These are phyloP conservation scores for Phytophthora idaei DNA, from an alignment of 352 stramenopile species.

Conservation along the genomic window DNA sequence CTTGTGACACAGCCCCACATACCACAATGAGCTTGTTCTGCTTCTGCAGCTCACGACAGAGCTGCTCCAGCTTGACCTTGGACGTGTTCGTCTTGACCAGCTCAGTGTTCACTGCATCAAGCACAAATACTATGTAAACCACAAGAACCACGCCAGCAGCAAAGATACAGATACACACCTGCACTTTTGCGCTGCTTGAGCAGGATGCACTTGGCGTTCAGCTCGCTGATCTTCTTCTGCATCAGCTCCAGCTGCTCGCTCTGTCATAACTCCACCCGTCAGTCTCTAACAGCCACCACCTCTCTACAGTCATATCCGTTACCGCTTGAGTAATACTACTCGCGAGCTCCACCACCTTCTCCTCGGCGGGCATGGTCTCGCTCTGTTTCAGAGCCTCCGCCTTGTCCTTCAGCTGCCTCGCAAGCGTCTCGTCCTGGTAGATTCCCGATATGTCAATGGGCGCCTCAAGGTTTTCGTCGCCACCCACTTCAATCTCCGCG, in stretches of 20 bases:
- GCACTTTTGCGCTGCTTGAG: constrained; percentile 76
- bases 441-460: constrained; percentile 80
- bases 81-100: constrained; percentile 65
- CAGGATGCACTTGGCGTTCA: constrained; percentile 83
- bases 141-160: neutral
- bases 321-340: constrained; percentile 54
- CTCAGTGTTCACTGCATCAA: constrained; percentile 57
- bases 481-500: constrained; percentile 83
- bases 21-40: constrained; percentile 89
- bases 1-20: constrained; percentile 4
- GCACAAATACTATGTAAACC: neutral
- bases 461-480: constrained; percentile 75
- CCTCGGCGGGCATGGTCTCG: constrained; percentile 41
- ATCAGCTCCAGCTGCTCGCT: constrained; percentile 65
- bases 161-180: constrained; percentile 30
- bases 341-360: constrained; percentile 52
- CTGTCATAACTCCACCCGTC: constrained; percentile 18
- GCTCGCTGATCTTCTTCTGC: constrained; percentile 84
- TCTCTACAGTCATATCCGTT: constrained; percentile 5
- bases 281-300: neutral
- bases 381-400: constrained; percentile 49
- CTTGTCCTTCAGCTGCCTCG: constrained; percentile 36
- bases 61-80: constrained; percentile 82
- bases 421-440: constrained; percentile 65
- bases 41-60: constrained; percentile 87